phyloP scores from a whole-genome alignment of 2,329 filamentous ascomycete genomes.

The Parafenestella ontariensis region DNA sequence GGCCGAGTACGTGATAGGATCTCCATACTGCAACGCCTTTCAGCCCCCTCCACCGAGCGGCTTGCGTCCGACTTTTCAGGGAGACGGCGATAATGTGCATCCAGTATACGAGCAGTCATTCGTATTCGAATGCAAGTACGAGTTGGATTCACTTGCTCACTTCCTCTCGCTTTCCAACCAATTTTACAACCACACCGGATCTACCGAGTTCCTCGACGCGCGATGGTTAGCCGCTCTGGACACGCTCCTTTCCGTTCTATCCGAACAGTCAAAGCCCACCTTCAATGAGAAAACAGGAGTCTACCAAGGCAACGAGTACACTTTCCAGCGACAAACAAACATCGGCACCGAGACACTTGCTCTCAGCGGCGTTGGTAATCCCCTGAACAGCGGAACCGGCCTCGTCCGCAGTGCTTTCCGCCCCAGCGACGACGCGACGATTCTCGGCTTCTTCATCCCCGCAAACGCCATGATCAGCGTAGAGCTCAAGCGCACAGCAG shows the following conservation, averaged over 20 bases:
- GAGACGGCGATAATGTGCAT: slow-evolving; percentile 83
- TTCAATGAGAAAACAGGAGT: slow-evolving; percentile 73
- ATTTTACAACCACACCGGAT: slow-evolving; percentile 81
- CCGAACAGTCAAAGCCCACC: slow-evolving; percentile 80
- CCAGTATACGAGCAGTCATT: slow-evolving; percentile 81
- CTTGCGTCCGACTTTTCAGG: slow-evolving; percentile 74
- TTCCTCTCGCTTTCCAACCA: slow-evolving; percentile 88
- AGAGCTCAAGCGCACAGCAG: slow-evolving; percentile 78
- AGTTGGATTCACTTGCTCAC: slow-evolving; percentile 92
- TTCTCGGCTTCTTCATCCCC: slow-evolving; percentile 92
- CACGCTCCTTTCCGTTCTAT: slow-evolving; percentile 74
- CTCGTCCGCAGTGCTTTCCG: slow-evolving; percentile 91
- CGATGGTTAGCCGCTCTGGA: slow-evolving; percentile 83
- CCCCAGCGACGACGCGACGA: slow-evolving; percentile 93
- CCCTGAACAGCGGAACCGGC: slow-evolving; percentile 81
- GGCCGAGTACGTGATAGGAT: slow-evolving; percentile 90
- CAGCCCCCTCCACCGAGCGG: slow-evolving; percentile 89
- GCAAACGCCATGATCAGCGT: slow-evolving; percentile 96
- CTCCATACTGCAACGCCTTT: slow-evolving; percentile 98
- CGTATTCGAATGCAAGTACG: slow-evolving; percentile 99
- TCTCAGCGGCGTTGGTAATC: slow-evolving; percentile 86
- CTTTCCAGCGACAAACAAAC: slow-evolving; percentile 81
- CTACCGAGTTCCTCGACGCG: slow-evolving; percentile 76
- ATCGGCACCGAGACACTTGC: slow-evolving; percentile 89
- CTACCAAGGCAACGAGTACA: slow-evolving; percentile 79